Evolutionary conservation across 2,329 filamentous ascomycete genomes (phyloP).

Genomic region (Trichoderma pleuroti): DNA sequence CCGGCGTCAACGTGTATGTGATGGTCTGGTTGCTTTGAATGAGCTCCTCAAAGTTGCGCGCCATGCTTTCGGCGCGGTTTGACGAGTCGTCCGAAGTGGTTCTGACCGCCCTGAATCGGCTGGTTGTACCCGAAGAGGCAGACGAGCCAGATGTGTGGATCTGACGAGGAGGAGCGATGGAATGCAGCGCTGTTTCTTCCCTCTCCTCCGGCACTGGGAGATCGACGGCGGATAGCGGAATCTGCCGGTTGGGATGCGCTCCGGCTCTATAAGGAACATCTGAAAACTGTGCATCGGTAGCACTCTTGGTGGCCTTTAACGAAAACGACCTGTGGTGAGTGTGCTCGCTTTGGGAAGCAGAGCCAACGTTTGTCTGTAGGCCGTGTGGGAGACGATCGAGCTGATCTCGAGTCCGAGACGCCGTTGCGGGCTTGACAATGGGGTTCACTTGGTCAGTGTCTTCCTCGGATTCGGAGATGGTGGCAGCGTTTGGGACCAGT

Average conservation of each 20-base stretch:
- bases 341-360: slow-evolving; percentile 19
- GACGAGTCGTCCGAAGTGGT: slow-evolving; percentile 52
- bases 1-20: slow-evolving; percentile 76
- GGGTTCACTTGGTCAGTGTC: slow-evolving; percentile 21
- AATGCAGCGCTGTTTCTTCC: slow-evolving; percentile 29
- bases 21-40: slow-evolving; percentile 81
- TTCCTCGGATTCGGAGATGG: slow-evolving; percentile 47
- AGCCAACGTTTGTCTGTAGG: slow-evolving; percentile 21
- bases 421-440: not conserved
- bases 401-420: slow-evolving; percentile 10
- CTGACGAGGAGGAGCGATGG: slow-evolving; percentile 31
- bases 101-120: slow-evolving; percentile 50
- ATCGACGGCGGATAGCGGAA: slow-evolving; percentile 37
- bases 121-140: slow-evolving; percentile 35
- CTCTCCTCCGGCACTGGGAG: slow-evolving; percentile 34
- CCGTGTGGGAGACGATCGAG: slow-evolving; percentile 9
- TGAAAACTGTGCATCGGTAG: slow-evolving; percentile 31
- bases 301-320: slow-evolving; percentile 31
- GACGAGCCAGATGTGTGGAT: slow-evolving; percentile 51
- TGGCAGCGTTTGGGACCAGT: slow-evolving; percentile 29
- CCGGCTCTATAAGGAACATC: slow-evolving; percentile 35
- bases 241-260: slow-evolving; percentile 25
- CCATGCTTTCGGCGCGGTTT: slow-evolving; percentile 54
- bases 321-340: slow-evolving; percentile 28
- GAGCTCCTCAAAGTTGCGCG: slow-evolving; percentile 70